phyloP scores from a whole-genome alignment of 495 filamentous ascomycete species.

The Lasiosphaeria ovina region DNA sequence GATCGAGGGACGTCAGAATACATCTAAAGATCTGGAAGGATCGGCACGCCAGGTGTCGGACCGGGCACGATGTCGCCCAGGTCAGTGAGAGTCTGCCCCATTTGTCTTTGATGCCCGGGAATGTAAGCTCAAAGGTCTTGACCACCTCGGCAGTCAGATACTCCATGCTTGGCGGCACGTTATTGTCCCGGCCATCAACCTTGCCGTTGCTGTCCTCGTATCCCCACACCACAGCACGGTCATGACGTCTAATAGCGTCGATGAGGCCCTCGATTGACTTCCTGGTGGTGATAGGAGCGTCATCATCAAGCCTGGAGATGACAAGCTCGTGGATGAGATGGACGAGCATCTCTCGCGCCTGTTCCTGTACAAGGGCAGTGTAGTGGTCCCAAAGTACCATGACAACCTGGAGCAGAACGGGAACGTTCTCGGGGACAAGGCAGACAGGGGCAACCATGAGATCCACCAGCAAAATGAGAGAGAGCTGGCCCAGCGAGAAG shows the following conservation, averaged over 20 bases:
- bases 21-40: slow-evolving; percentile 98
- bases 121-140: slow-evolving; percentile 77
- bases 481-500: slow-evolving; percentile 88
- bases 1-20: slow-evolving; percentile 84
- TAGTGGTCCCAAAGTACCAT: slow-evolving; percentile 97
- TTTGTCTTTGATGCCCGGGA: slow-evolving; percentile 82
- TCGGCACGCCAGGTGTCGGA: slow-evolving; percentile 91
- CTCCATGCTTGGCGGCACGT: slow-evolving; percentile 86
- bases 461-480: slow-evolving; percentile 91
- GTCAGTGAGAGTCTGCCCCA: slow-evolving; percentile 87
- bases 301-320: slow-evolving; percentile 83
- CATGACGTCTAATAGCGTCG: slow-evolving; percentile 84
- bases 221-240: slow-evolving; percentile 81
- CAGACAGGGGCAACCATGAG: slow-evolving; percentile 90
- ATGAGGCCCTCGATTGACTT: slow-evolving; percentile 82
- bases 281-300: slow-evolving; percentile 61
- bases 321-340: slow-evolving; percentile 97
- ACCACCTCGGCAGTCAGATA: slow-evolving; percentile 76
- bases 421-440: slow-evolving; percentile 70
- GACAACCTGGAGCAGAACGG: slow-evolving; percentile 84
- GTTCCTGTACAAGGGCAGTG: slow-evolving; percentile 90
- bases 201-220: slow-evolving; percentile 90
- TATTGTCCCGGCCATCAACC: slow-evolving; percentile 65
- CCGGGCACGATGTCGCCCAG: slow-evolving; percentile 96
- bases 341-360: slow-evolving; percentile 95